A percentile compares a stretch with the other conserved stretches of the same genome.
Conservation (phyloP, 2,329 filamentous ascomycete genomes). For the Aspergillus sp. region DNA sequence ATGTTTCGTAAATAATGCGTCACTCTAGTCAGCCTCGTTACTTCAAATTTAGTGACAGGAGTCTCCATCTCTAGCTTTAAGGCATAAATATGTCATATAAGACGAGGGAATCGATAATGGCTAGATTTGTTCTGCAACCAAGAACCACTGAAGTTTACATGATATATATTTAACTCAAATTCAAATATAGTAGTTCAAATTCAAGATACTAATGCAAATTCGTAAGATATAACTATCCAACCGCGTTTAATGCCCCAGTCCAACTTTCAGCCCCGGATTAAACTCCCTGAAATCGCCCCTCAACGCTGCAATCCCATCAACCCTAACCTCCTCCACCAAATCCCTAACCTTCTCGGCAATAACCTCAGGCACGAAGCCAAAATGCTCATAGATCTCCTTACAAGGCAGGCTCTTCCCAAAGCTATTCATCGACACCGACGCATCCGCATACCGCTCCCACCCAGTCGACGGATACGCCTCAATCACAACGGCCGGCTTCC, state of each 20-base stretch:
- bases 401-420: constrained; percentile 40
- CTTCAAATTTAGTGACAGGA: too few species aligned
- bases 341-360: constrained; percentile 14
- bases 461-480: constrained; percentile 50
- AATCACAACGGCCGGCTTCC: constrained; percentile 44
- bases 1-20: too few species aligned
- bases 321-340: constrained; percentile 16
- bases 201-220: too few species aligned
- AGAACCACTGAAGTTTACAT: too few species aligned
- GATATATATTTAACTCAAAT: too few species aligned
- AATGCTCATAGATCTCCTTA: constrained; percentile 24
- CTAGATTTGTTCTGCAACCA: too few species aligned
- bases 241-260: background rate
- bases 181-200: too few species aligned
- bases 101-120: too few species aligned
- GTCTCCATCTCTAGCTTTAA: too few species aligned
- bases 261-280: background rate
- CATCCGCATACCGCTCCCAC: constrained; percentile 54
- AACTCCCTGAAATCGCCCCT: constrained; percentile 20
- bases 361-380: constrained; percentile 17
- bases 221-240: background rate
- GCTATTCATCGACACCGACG: constrained; percentile 45
- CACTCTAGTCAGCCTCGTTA: too few species aligned
- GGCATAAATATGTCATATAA: too few species aligned
- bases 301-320: constrained; percentile 12